Evolutionary conservation across 805 yeast species (phyloP), one percentile per base, ranked within the genome.

Genomic region (Zygosaccharomyces siamensis): DNA sequence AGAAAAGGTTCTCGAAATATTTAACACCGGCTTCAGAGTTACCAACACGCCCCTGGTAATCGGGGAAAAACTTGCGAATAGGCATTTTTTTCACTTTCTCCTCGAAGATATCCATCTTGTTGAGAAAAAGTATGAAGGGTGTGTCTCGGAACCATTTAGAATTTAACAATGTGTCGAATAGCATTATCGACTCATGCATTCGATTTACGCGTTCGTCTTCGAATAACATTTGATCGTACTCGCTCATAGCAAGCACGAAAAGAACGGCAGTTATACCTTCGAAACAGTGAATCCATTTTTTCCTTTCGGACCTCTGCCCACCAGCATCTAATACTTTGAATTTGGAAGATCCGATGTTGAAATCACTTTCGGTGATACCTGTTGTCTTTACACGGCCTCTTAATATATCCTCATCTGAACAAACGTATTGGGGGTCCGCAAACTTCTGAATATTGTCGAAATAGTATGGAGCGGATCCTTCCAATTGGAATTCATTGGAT

Each of bases 201-300:
- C 98, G 77, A 69, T 90, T 90, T 23, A 87, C 95, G 12, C 84
- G 69, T 56, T 83, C 86, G 66, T 92, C 98, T 67, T 92, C 99
- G 69, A 86, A 89, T 42, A 93, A 69, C 72, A 78, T 81, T 68
- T 92, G 96, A 69, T 92, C 97, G 66, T 88, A 93, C 70, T 93
- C 99, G 42, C 89, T 81, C 23, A 89, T 82, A 0, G 97, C 97
- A 16, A 86, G 77, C 6, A 92, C 96, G 66, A 89, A 93, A 33
- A 92, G 66, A 0, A 95, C 84, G 3, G 95, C 86, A 0, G 96
- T 85, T 43, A 92, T 86, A 53, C 86, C 88, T 61, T 90, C 93
- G 68, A 90, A 90, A 62, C 95, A 88, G 62, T 89, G 96, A 53
- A 90, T 86, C 97, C 97, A 90, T 65, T 90, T 90, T 58, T 84